Evolutionary conservation across 352 stramenopile species (phyloP).

Genomic region (Phytophthora idaei): DNA sequence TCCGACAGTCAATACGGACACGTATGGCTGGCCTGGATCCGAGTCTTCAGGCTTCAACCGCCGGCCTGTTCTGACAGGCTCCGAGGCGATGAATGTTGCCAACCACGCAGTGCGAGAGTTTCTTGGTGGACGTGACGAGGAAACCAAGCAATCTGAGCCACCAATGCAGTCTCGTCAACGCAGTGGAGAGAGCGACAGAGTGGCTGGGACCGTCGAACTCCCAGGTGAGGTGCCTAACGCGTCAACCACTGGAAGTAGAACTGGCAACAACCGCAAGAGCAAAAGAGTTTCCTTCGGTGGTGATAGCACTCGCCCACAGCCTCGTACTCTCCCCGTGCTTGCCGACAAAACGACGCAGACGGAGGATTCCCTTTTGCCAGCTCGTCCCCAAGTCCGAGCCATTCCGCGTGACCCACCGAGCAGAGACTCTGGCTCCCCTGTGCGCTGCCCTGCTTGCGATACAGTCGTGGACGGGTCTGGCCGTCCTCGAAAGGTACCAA

Average conservation of each 20-base stretch:
- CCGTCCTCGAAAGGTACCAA: constrained; percentile 24
- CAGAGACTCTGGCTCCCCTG: neutral
- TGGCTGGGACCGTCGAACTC: neutral
- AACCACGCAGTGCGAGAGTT: constrained; percentile 42
- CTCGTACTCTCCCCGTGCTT: constrained; percentile 33
- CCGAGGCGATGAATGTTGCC: constrained; percentile 45
- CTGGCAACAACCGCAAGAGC: constrained; percentile 18
- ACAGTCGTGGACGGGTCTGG: constrained; percentile 11
- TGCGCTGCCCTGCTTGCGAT: constrained; percentile 13
- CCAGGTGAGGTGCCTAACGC: constrained; percentile 1
- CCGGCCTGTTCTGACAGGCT: constrained; percentile 34
- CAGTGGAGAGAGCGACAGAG: neutral
- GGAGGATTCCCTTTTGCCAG: constrained; percentile 20
- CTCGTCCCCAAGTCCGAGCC: neutral
- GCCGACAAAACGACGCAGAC: constrained; percentile 48
- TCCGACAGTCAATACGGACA: constrained; percentile 33
- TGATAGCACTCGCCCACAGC: constrained; percentile 15
- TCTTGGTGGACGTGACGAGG: constrained; percentile 24
- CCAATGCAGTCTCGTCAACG: neutral
- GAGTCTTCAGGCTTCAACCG: constrained; percentile 25
- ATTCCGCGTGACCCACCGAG: constrained; percentile 1
- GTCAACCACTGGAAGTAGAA: constrained; percentile 3
- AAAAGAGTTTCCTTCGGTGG: constrained; percentile 37
- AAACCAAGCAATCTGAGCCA: constrained; percentile 22
- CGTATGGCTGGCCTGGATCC: constrained; percentile 16